Conservation (phyloP, 2,329 filamentous ascomycete genomes). For the Chalaropsis thielavioides region DNA sequence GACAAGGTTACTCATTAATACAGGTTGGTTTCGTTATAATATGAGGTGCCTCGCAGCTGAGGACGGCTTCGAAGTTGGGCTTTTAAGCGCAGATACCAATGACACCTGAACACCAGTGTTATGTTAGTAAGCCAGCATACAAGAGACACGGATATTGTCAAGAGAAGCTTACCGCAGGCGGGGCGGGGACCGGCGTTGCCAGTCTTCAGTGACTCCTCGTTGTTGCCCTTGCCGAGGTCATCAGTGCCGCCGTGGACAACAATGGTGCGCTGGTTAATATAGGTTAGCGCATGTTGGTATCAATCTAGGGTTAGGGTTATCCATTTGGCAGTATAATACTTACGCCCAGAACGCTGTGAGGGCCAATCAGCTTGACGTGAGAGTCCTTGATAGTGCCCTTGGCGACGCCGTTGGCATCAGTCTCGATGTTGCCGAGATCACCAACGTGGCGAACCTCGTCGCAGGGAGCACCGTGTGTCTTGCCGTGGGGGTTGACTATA, state of each 20-base stretch:
- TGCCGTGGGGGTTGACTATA: constrained; percentile 84
- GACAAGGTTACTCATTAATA: constrained; percentile 5
- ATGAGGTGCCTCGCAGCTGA: background rate
- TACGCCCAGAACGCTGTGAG: constrained; percentile 88
- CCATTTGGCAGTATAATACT: constrained; percentile 23
- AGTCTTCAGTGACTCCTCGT: constrained; percentile 95
- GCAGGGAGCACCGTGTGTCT: constrained; percentile 75
- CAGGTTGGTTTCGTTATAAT: background rate
- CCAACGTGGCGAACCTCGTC: constrained; percentile 87
- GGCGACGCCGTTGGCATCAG: constrained; percentile 80
- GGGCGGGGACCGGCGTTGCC: constrained; percentile 88
- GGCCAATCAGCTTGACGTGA: constrained; percentile 87
- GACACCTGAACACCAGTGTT: constrained; percentile 46
- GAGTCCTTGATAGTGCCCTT: constrained; percentile 68
- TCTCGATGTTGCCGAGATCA: constrained; percentile 95
- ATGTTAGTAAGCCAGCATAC: background rate
- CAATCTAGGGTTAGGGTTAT: background rate
- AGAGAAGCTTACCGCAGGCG: constrained; percentile 61
- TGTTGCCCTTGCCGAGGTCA: constrained; percentile 82
- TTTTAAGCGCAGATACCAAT: constrained; percentile 71
- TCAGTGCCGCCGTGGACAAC: constrained; percentile 93
- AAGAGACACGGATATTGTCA: background rate
- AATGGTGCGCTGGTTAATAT: constrained; percentile 59
- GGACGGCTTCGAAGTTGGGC: background rate
- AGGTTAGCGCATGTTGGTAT: no score